A percentile compares a stretch with the other conserved stretches of the same genome.
These are phyloP conservation scores for Luzula sylvatica DNA, from an alignment of 176 grass and related monocot species.

Conservation along the genomic window DNA sequence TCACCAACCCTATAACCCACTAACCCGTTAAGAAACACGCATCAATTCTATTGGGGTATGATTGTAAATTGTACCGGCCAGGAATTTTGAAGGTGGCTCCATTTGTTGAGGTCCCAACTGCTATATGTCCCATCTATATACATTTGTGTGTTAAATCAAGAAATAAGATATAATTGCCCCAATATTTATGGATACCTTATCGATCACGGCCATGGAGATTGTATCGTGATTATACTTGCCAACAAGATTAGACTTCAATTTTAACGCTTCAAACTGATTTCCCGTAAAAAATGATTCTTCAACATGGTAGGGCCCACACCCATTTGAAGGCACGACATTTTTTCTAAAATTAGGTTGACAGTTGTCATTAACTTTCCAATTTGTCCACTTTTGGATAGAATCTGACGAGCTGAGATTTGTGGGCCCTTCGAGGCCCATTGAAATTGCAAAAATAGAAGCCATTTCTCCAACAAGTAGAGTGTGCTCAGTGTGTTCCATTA, in stretches of 20 bases:
- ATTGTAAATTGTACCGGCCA: conserved; percentile 51
- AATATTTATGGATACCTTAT: conserved; percentile 37
- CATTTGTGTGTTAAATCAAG: conserved; percentile 17
- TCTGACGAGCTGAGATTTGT: conserved; percentile 66
- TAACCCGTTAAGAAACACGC: conserved; percentile 4
- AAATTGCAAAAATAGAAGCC: conserved; percentile 88
- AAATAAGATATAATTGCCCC: not conserved
- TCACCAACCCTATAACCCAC: conserved; percentile 74
- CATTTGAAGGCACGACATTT: conserved; percentile 45
- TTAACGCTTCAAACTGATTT: conserved; percentile 22
- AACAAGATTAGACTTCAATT: conserved; percentile 26
- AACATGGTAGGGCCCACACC: conserved; percentile 60
- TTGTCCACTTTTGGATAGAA: conserved; percentile 57
- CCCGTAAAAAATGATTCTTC: no score
- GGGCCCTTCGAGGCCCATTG: conserved; percentile 88
- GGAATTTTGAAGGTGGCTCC: conserved; percentile 93
- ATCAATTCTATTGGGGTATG: not conserved
- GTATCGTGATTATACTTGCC: conserved; percentile 73
- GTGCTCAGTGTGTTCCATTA: conserved; percentile 69
- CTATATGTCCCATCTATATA: conserved; percentile 63
- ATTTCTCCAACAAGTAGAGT: conserved; percentile 89
- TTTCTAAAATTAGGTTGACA: conserved; percentile 91
- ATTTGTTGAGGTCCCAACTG: conserved; percentile 88
- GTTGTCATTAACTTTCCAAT: conserved; percentile 49
- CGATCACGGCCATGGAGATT: conserved; percentile 85